These are phyloP conservation scores for Nigrospora sphaerica DNA, from an alignment of 2,329 filamentous ascomycete genomes.

Conservation along the genomic window DNA sequence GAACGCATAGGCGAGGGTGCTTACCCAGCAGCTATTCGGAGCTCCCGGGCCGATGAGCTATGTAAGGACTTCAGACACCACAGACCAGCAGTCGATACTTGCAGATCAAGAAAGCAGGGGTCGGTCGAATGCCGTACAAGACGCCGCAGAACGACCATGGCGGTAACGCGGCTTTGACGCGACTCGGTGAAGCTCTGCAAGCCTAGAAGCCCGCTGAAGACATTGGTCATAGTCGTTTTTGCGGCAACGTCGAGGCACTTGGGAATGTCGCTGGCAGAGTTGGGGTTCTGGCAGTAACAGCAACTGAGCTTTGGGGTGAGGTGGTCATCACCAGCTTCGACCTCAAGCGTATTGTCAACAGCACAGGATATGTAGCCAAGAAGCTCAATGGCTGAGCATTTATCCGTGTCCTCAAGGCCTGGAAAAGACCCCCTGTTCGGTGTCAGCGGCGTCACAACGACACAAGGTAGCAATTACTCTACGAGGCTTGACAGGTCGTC, in stretches of 20 bases:
- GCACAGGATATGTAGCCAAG: slow-evolving; percentile 53
- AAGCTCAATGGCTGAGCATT: slow-evolving; percentile 44
- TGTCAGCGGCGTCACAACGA: slow-evolving; percentile 16
- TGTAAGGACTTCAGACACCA: slow-evolving; percentile 77
- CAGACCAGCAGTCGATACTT: slow-evolving; percentile 61
- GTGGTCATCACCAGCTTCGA: slow-evolving; percentile 4
- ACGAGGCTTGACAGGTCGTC: slow-evolving; percentile 27
- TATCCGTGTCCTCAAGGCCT: slow-evolving; percentile 36
- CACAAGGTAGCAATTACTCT: slow-evolving; percentile 36
- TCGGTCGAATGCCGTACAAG: slow-evolving; percentile 61
- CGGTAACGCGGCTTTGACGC: slow-evolving; percentile 57
- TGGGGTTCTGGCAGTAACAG: slow-evolving; percentile 11
- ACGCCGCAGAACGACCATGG: slow-evolving; percentile 65
- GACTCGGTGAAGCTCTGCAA: slow-evolving; percentile 41
- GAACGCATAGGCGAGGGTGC: slow-evolving; percentile 3
- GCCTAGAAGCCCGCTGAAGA: slow-evolving; percentile 40
- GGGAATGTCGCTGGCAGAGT: slow-evolving; percentile 1
- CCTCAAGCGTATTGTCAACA: slow-evolving; percentile 35
- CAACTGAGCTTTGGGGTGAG: slow-evolving; percentile 11
- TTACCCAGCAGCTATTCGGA: slow-evolving; percentile 73
- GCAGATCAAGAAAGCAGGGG: slow-evolving; percentile 55
- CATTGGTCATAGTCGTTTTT: slow-evolving; percentile 31
- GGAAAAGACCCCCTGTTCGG: slow-evolving; percentile 33
- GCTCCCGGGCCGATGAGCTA: slow-evolving; percentile 70
- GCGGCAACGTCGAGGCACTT: slow-evolving; percentile 12